A percentile compares a stretch with the other conserved stretches of the same genome.
These are phyloP conservation scores for Geotrichum citri-aurantii DNA, from an alignment of 1,139 yeast species.

Conservation along the genomic window DNA sequence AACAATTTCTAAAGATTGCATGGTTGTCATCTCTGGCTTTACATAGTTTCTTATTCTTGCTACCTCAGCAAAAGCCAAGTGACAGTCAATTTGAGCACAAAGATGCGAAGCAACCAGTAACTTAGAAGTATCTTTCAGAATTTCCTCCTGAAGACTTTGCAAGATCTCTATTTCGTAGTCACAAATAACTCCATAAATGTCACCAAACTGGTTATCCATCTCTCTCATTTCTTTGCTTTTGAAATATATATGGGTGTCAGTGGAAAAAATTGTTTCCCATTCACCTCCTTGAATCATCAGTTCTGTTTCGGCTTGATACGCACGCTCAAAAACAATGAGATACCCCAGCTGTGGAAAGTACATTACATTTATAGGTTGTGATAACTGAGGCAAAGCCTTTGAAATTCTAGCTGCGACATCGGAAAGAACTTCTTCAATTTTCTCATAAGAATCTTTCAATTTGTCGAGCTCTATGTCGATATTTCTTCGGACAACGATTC, in stretches of 20 bases:
- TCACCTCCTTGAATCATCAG: constrained; percentile 18
- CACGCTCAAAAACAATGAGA: constrained; percentile 27
- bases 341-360: constrained; percentile 47
- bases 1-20: constrained; percentile 27
- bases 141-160: constrained; percentile 33
- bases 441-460: constrained; percentile 33
- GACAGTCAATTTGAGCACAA: constrained; percentile 39
- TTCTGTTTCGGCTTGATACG: constrained; percentile 13
- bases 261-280: constrained; percentile 41
- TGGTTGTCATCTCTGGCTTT: constrained; percentile 38
- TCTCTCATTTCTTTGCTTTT: constrained; percentile 34
- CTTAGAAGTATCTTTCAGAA: constrained; percentile 24
- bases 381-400: constrained; percentile 19
- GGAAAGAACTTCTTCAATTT: constrained; percentile 36
- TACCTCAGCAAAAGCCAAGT: constrained; percentile 37
- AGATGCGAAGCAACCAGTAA: constrained; percentile 26
- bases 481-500: constrained; percentile 33
- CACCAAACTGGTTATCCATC: constrained; percentile 41
- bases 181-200: constrained; percentile 38
- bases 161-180: constrained; percentile 42
- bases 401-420: constrained; percentile 28
- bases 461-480: constrained; percentile 36
- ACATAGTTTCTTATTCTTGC: constrained; percentile 35
- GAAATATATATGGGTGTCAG: constrained; percentile 38
- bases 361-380: constrained; percentile 33